Conservation (phyloP, 805 yeast species). For the Suhomyces kilbournensis region DNA sequence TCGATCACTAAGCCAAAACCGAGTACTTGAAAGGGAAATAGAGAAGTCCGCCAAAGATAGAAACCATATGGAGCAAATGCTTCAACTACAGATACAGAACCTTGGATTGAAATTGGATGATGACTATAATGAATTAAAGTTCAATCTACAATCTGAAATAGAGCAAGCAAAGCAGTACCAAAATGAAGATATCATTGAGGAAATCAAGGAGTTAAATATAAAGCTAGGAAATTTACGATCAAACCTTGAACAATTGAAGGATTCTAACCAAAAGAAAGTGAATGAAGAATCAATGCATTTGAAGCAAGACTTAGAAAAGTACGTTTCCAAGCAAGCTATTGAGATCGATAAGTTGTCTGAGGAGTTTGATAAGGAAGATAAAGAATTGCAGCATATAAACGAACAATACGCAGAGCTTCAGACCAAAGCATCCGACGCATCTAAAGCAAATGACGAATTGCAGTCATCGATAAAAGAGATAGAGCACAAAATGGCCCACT, state of each 20-base stretch:
- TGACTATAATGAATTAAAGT: slow-evolving; percentile 29
- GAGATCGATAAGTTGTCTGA: slow-evolving; percentile 23
- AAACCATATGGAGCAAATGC: slow-evolving; percentile 25
- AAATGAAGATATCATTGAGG: slow-evolving; percentile 18
- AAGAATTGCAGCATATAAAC: slow-evolving; percentile 15
- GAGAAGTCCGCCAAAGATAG: slow-evolving; percentile 19
- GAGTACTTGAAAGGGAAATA: slow-evolving; percentile 7
- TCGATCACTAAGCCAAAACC: slow-evolving; percentile 2
- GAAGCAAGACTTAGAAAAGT: slow-evolving; percentile 14
- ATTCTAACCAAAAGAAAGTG: slow-evolving; percentile 12
- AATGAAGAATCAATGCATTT: slow-evolving; percentile 14
- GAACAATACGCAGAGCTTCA: slow-evolving; percentile 7
- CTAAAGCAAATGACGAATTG: slow-evolving; percentile 4
- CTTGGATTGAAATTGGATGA: slow-evolving; percentile 21
- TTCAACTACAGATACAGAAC: slow-evolving; percentile 29
- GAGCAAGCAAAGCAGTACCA: slow-evolving; percentile 21
- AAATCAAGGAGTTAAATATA: slow-evolving; percentile 16
- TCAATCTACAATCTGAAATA: slow-evolving; percentile 34
- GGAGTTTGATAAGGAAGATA: slow-evolving; percentile 21
- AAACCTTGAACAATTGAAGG: slow-evolving; percentile 5
- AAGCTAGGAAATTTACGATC: slow-evolving; percentile 7
- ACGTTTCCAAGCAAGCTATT: slow-evolving; percentile 17
- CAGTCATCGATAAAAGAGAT: slow-evolving; percentile 9
- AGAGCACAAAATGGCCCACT: slow-evolving; percentile 18
- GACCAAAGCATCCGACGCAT: slow-evolving; percentile 2